Evolutionary conservation across 2,329 filamentous ascomycete species (phyloP).

Genomic region (Epichloe gansuensis): DNA sequence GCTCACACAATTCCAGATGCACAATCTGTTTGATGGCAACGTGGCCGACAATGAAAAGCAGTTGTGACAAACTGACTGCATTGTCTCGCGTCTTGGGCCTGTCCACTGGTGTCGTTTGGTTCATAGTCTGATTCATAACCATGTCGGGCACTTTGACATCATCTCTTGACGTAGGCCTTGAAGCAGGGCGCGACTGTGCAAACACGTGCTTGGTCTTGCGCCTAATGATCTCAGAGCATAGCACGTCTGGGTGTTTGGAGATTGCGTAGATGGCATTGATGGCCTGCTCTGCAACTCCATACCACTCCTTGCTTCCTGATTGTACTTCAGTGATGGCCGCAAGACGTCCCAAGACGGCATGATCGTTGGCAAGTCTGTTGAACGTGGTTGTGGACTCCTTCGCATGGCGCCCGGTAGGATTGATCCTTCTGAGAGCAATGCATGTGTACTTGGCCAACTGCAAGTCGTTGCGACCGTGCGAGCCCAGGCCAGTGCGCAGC

Average conservation of each 20-base stretch:
- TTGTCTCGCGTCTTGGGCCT: conserved; percentile 47
- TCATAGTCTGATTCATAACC: conserved; percentile 18
- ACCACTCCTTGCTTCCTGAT: conserved; percentile 91
- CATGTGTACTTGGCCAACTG: conserved; percentile 91
- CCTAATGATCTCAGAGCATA: conserved; percentile 83
- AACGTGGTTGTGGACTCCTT: conserved; percentile 58
- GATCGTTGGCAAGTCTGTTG: conserved; percentile 78
- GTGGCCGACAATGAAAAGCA: conserved; percentile 90
- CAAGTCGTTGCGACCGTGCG: conserved; percentile 67
- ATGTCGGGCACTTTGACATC: conserved; percentile 23
- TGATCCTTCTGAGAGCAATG: conserved; percentile 82
- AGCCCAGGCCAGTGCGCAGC: conserved; percentile 76
- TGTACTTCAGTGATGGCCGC: conserved; percentile 75
- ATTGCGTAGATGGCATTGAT: conserved; percentile 90
- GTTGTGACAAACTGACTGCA: conserved; percentile 69
- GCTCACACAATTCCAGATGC: conserved; percentile 90
- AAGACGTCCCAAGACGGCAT: conserved; percentile 70
- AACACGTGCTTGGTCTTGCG: conserved; percentile 80
- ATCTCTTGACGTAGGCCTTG: conserved; percentile 31
- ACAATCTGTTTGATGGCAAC: conserved; percentile 99
- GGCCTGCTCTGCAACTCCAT: conserved; percentile 88
- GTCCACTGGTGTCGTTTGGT: conserved; percentile 6
- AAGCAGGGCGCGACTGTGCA: conserved; percentile 26
- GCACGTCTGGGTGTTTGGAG: conserved; percentile 82
- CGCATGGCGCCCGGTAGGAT: conserved; percentile 66